These are phyloP conservation scores for Myriosclerotinia duriaeana DNA, from an alignment of 2,329 filamentous ascomycete genomes.

Conservation along the genomic window DNA sequence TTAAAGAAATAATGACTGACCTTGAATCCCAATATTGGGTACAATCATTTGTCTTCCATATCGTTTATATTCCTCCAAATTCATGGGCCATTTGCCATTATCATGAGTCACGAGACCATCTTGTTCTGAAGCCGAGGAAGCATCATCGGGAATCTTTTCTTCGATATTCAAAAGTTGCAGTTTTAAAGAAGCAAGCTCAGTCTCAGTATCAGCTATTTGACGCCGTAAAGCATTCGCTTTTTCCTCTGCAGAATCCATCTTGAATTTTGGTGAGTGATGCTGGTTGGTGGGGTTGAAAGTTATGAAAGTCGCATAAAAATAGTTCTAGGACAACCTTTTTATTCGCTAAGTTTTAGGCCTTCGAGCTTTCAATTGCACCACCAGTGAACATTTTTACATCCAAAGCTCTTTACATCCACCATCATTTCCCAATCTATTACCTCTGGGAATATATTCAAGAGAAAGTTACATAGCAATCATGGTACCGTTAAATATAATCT, in stretches of 20 bases:
- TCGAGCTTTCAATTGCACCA: neutral
- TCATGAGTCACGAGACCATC: conserved; percentile 27
- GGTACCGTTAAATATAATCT: conserved; percentile 14
- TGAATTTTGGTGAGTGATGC: neutral
- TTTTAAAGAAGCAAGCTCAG: conserved; percentile 49
- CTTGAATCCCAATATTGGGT: conserved; percentile 73
- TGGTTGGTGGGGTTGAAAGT: no score
- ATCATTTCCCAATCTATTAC: neutral
- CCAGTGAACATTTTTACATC: conserved; percentile 10
- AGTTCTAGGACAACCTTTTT: conserved; percentile 13
- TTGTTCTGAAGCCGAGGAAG: neutral
- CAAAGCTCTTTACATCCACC: neutral
- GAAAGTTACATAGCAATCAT: conserved; percentile 21
- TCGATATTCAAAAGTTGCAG: conserved; percentile 45
- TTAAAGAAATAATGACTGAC: conserved; percentile 43
- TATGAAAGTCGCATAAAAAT: conserved; percentile 4
- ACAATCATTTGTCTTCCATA: conserved; percentile 93
- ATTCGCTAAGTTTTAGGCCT: conserved; percentile 15
- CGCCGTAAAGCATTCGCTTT: conserved; percentile 45
- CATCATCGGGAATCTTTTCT: neutral
- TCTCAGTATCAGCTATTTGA: conserved; percentile 51
- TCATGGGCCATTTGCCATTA: conserved; percentile 63
- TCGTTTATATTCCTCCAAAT: conserved; percentile 72
- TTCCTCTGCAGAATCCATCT: conserved; percentile 43
- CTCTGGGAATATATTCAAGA: neutral